Conservation (phyloP, 2,329 filamentous ascomycete genomes). For the Colletotrichum cuscutae region DNA sequence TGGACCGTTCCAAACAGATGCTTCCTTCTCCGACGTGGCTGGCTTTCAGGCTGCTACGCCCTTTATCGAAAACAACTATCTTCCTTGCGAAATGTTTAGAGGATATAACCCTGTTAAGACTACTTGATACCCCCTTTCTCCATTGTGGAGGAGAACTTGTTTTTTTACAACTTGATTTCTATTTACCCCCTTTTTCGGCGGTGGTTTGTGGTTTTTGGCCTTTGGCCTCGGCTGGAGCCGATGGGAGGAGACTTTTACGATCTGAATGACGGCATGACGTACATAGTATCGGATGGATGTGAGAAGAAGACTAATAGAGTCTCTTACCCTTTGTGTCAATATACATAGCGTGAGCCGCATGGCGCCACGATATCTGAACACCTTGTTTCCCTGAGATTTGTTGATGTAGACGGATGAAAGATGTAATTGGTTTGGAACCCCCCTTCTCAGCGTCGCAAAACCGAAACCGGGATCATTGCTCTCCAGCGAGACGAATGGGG, state of each 20-base stretch:
- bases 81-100: slow-evolving; percentile 35
- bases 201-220: not conserved
- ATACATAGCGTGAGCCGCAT: not conserved
- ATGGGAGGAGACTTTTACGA: not conserved
- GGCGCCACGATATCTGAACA: not conserved
- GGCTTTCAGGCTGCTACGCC: slow-evolving; percentile 35
- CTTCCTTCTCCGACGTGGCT: slow-evolving; percentile 17
- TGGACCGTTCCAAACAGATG: slow-evolving; percentile 38
- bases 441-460: not conserved
- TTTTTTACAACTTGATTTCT: not conserved
- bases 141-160: not conserved
- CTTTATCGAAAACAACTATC: slow-evolving; percentile 38
- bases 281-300: not conserved
- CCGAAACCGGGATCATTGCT: not conserved
- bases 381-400: not conserved
- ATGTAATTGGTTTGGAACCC: not conserved
- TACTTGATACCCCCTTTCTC: slow-evolving; percentile 25
- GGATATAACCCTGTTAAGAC: slow-evolving; percentile 32
- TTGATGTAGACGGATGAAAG: not conserved
- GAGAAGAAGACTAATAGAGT: not conserved
- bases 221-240: not conserved
- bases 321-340: not conserved
- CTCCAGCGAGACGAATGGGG: not conserved
- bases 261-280: slow-evolving; percentile 10
- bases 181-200: not conserved